phyloP scores from a whole-genome alignment of 1,284 basidiomycete genomes.

The Microbotryum scabiosae region DNA sequence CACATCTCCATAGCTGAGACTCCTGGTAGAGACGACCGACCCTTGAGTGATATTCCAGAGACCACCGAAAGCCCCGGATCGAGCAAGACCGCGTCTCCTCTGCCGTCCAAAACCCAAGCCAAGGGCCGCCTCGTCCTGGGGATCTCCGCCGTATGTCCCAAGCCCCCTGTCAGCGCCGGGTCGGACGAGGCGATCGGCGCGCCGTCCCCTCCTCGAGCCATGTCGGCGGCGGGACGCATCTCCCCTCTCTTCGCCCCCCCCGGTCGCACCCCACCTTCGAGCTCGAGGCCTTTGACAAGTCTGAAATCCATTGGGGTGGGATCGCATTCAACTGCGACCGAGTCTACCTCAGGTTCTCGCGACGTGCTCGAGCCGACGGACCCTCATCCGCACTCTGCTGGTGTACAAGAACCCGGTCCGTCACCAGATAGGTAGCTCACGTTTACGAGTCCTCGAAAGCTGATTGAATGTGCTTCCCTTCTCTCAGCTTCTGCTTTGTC shows the following conservation, averaged over 20 bases:
- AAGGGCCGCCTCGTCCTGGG: neutral
- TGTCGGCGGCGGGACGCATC: neutral
- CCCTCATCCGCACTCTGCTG: conserved; percentile 39
- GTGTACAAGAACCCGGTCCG: conserved; percentile 40
- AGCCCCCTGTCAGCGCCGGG: too few relatives aligned
- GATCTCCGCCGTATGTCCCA: neutral
- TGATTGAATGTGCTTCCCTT: conserved; percentile 45
- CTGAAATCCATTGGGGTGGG: neutral
- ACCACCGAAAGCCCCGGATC: neutral
- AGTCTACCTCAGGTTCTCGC: neutral
- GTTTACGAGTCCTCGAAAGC: conserved; percentile 36
- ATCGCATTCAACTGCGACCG: neutral
- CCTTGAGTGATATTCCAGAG: conserved; percentile 37
- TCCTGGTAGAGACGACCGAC: conserved; percentile 64
- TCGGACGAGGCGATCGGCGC: neutral
- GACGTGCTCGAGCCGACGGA: conserved; percentile 38
- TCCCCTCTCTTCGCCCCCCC: neutral
- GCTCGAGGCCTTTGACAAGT: conserved; percentile 23
- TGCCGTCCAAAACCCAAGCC: neutral
- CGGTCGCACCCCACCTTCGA: neutral
- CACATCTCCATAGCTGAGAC: conserved; percentile 49
- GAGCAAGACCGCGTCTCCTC: conserved; percentile 1
- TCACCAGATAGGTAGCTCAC: conserved; percentile 33
- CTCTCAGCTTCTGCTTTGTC: conserved; percentile 62
- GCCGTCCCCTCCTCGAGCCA: neutral